A percentile compares a stretch with the other conserved stretches of the same genome.
Evolutionary conservation across 2,329 filamentous ascomycete species (phyloP).

Genomic region (Rachicladosporium sp.): DNA sequence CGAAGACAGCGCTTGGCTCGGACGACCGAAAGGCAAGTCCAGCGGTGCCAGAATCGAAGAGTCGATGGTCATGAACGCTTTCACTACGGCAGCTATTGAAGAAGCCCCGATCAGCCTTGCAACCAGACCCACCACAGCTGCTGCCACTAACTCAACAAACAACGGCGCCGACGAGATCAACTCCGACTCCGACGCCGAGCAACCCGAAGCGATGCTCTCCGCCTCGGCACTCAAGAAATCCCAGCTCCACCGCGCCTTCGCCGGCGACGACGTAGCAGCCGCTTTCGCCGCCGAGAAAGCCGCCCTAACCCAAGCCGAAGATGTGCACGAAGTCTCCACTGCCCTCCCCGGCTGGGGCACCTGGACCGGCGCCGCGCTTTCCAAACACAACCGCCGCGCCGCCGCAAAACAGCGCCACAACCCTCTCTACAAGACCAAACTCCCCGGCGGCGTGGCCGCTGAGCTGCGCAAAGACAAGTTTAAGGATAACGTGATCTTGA

Average conservation of each 20-base stretch:
- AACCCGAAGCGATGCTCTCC: conserved; percentile 15
- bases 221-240: conserved; percentile 44
- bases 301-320: conserved; percentile 59
- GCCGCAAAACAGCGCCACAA: conserved; percentile 39
- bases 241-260: conserved; percentile 69
- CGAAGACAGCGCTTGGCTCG: conserved; percentile 5
- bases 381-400: conserved; percentile 52
- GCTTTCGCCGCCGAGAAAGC: conserved; percentile 75
- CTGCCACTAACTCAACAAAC: conserved; percentile 1
- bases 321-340: conserved; percentile 68
- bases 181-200: conserved; percentile 17
- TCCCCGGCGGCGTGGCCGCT: conserved; percentile 57
- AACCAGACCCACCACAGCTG: neutral
- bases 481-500: conserved; percentile 76
- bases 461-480: conserved; percentile 59
- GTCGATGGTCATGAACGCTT: too few relatives aligned
- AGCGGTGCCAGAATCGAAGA: too few relatives aligned
- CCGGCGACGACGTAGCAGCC: conserved; percentile 68
- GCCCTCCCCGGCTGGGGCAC: conserved; percentile 90
- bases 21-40: conserved; percentile 12
- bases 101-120: too few relatives aligned
- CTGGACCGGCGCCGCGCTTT: conserved; percentile 78
- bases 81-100: too few relatives aligned
- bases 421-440: conserved; percentile 46
- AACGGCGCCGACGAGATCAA: conserved; percentile 7